Evolutionary conservation across 2,329 filamentous ascomycete genomes (phyloP), one percentile per base, ranked within the genome.

Genomic region (Paraphoma chrysanthemicola): DNA sequence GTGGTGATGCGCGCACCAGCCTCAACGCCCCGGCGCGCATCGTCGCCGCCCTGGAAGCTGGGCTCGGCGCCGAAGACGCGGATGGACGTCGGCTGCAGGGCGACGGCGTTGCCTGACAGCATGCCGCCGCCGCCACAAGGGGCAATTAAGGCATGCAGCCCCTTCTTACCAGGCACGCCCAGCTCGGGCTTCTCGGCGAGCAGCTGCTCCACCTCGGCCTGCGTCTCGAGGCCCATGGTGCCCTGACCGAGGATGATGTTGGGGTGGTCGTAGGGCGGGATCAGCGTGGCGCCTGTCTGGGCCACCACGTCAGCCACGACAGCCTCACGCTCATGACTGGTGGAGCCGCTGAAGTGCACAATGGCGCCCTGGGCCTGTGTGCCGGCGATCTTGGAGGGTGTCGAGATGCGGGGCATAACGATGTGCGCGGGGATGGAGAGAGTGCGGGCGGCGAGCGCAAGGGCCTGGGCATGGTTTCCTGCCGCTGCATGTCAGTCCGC

Each of bases 401-500:
- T 89, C 54, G 88, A 90, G 71, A 95, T 95, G n/a, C 79, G 76
- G 0, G 94, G 94, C 94, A 98, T 98, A 56, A 98, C 88, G 71
- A 98, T 93, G 79, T 94, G 87, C 0, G 92, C 92, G 10, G 90
- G 89, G 60, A 97, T 88, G 51, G 82, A 80, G 71, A 90, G 86
- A 38, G 88, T 88, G 16, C 82, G 83, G 2, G 94, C 93, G 0
- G 94, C 94, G 48, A 97, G 88, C 1, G 94, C 87, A 54, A 98
- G 87, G 1, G 95, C 94, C 81, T 97, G 93, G 0, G 94, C 94
- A 74, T 98, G 95, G 79, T 98, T 98, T 57, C 94, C 93, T 94
- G 61, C 2, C 23, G 23, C 23, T 23, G 23, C 23, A 23, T 23
- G 12, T 9, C 41, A 4, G n/a, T n/a, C 14, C 4, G 11, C 16